A percentile compares a stretch with the other conserved stretches of the same genome.
These are phyloP conservation scores for Colletotrichum ledebouriae DNA, from an alignment of 2,329 filamentous ascomycete species.

Conservation along the genomic window DNA sequence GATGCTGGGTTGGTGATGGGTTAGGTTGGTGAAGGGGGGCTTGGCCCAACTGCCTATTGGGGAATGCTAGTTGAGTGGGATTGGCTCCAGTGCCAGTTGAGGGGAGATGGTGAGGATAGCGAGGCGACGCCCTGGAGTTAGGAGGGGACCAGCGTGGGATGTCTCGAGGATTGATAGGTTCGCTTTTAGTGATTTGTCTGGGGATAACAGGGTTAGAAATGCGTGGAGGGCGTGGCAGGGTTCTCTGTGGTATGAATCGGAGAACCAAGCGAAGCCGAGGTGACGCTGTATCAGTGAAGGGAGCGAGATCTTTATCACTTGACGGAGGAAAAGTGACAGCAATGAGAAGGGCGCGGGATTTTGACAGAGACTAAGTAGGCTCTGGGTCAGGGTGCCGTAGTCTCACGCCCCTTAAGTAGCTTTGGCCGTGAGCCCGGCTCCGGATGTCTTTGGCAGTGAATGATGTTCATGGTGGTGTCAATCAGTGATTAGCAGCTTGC, in stretches of 20 bases:
- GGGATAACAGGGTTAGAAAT: slow-evolving; percentile 23
- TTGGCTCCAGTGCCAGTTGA: slow-evolving; percentile 37
- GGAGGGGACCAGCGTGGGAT: slow-evolving; percentile 42
- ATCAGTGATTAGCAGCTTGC: slow-evolving; percentile 41
- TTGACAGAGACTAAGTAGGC: slow-evolving; percentile 21
- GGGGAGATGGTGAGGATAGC: slow-evolving; percentile 28
- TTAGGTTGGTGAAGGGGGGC: slow-evolving; percentile 38
- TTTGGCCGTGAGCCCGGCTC: slow-evolving; percentile 20
- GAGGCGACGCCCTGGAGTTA: slow-evolving; percentile 24
- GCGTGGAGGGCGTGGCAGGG: slow-evolving; percentile 32
- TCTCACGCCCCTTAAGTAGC: slow-evolving; percentile 40
- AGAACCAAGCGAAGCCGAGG: slow-evolving; percentile 16
- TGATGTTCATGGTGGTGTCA: slow-evolving; percentile 42
- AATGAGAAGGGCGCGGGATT: slow-evolving; percentile 13
- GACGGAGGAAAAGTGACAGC: slow-evolving; percentile 6
- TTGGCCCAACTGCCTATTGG: slow-evolving; percentile 44
- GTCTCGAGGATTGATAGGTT: slow-evolving; percentile 40
- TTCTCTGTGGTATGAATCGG: slow-evolving; percentile 44
- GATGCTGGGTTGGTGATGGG: slow-evolving; percentile 45
- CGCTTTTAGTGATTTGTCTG: slow-evolving; percentile 24
- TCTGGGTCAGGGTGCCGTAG: slow-evolving; percentile 26
- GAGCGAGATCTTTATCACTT: slow-evolving; percentile 29
- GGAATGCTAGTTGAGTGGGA: slow-evolving; percentile 38
- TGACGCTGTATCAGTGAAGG: slow-evolving; percentile 10
- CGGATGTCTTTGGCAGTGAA: slow-evolving; percentile 23